Evolutionary conservation across 2,329 filamentous ascomycete genomes (phyloP).

Genomic region (Aspergillus arachidicola): DNA sequence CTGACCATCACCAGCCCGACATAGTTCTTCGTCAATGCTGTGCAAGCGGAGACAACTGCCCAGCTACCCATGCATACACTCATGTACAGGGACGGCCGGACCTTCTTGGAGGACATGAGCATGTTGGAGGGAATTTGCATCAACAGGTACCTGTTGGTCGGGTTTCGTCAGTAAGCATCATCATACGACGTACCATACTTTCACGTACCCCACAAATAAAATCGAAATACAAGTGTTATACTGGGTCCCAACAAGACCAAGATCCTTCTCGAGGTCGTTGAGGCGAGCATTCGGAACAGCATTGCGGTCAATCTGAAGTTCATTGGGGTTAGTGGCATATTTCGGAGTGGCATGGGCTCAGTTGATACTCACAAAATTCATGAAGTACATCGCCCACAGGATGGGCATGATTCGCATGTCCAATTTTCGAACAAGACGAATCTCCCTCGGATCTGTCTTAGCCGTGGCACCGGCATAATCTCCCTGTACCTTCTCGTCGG

Average conservation of each 20-base stretch:
- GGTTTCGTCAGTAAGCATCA: neutral
- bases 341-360: neutral
- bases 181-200: no score
- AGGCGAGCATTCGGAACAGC: neutral
- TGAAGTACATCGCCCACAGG: neutral
- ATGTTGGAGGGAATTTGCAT: conserved; percentile 49
- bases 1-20: conserved; percentile 56
- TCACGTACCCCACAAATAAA: neutral
- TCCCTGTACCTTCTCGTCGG: neutral
- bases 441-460: neutral
- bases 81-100: conserved; percentile 54
- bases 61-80: conserved; percentile 58
- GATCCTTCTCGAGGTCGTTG: neutral
- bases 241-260: neutral
- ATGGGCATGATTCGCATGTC: neutral
- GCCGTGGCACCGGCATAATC: neutral
- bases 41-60: conserved; percentile 61
- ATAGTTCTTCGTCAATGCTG: conserved; percentile 55
- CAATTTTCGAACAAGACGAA: neutral
- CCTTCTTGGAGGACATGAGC: conserved; percentile 47
- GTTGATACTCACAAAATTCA: neutral
- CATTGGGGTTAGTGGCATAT: neutral
- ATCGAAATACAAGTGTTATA: neutral
- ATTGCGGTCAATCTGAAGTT: neutral
- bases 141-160: conserved; percentile 10